These are phyloP conservation scores for Xerocomus brunneocitrinus DNA, from an alignment of 768 basidiomycete genomes.

Conservation along the genomic window DNA sequence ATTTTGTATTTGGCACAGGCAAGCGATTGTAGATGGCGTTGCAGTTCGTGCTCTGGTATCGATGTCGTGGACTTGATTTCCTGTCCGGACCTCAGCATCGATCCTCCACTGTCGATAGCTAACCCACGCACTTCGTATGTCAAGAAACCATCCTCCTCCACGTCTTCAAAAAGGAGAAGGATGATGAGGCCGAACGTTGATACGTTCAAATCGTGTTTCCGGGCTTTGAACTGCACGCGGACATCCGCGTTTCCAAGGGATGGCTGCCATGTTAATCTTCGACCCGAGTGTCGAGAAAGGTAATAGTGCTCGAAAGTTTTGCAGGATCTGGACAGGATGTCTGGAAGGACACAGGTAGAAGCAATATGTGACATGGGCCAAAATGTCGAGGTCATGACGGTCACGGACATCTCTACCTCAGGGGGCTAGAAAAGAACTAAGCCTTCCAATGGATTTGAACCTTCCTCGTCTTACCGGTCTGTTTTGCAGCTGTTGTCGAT, in stretches of 20 bases:
- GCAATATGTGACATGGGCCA: slow-evolving; percentile 82
- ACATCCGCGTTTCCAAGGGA: slow-evolving; percentile 90
- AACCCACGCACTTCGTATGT: slow-evolving; percentile 61
- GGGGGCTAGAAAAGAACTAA: slow-evolving; percentile 49
- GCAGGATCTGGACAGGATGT: slow-evolving; percentile 56
- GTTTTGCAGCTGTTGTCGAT: slow-evolving; percentile 55
- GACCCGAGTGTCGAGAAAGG: slow-evolving; percentile 80
- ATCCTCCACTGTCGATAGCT: background rate
- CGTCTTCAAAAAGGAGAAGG: slow-evolving; percentile 78
- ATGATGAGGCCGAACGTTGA: slow-evolving; percentile 87
- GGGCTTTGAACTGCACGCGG: slow-evolving; percentile 69
- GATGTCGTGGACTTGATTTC: slow-evolving; percentile 76
- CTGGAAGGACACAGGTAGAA: slow-evolving; percentile 64
- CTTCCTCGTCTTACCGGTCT: slow-evolving; percentile 46
- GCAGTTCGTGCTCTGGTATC: slow-evolving; percentile 73
- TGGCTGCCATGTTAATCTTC: slow-evolving; percentile 89
- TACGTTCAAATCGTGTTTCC: slow-evolving; percentile 87
- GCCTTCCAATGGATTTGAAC: background rate
- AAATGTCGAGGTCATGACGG: slow-evolving; percentile 92
- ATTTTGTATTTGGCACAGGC: slow-evolving; percentile 94
- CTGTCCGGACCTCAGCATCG: slow-evolving; percentile 36
- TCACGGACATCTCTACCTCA: slow-evolving; percentile 78
- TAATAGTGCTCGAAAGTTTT: slow-evolving; percentile 89
- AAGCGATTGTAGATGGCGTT: slow-evolving; percentile 91
- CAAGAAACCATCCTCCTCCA: slow-evolving; percentile 62